Percentiles rank a stretch among this genome's conserved stretches.
These are phyloP conservation scores for Lophium mytilinum DNA, from an alignment of 495 filamentous ascomycete species.

Conservation along the genomic window DNA sequence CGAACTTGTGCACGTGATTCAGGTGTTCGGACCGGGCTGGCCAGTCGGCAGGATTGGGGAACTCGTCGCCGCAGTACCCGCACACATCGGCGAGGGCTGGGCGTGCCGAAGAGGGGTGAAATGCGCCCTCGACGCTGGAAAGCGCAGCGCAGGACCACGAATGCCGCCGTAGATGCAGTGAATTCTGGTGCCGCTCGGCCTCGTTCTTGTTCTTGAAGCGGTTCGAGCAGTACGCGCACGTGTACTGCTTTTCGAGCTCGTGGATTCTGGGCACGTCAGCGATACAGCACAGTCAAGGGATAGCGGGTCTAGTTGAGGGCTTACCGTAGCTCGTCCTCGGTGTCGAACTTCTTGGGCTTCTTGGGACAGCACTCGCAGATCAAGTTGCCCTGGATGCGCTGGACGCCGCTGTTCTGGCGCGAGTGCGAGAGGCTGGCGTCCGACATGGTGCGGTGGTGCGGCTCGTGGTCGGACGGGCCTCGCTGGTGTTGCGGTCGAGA, in stretches of 20 bases:
- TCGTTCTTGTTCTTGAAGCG: conserved; percentile 99
- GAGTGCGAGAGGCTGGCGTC: conserved; percentile 31
- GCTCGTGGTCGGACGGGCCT: conserved; percentile 28
- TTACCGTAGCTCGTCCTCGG: conserved; percentile 75
- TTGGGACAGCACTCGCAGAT: conserved; percentile 98
- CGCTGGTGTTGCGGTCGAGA: conserved; percentile 31
- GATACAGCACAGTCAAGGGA: conserved; percentile 7
- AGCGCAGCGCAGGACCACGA: conserved; percentile 96
- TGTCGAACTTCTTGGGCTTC: conserved; percentile 97
- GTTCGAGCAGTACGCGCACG: conserved; percentile 84
- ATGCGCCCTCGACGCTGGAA: conserved; percentile 63
- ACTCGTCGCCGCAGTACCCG: conserved; percentile 94
- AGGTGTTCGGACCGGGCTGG: conserved; percentile 76
- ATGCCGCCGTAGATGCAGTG: conserved; percentile 86
- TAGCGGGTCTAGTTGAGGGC: conserved; percentile 25
- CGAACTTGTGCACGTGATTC: conserved; percentile 86
- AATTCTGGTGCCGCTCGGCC: conserved; percentile 95
- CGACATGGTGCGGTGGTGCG: conserved; percentile 38
- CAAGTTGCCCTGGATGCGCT: conserved; percentile 42
- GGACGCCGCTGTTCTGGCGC: conserved; percentile 28
- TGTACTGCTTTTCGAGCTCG: conserved; percentile 92
- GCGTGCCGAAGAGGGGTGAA: conserved; percentile 63
- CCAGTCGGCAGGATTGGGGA: conserved; percentile 75
- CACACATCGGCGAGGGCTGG: conserved; percentile 67
- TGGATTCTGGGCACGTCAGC: conserved; percentile 47